Base-by-base conservation (phyloP, 2,329 filamentous ascomycete genomes). In the Fusarium sp. region DNA sequence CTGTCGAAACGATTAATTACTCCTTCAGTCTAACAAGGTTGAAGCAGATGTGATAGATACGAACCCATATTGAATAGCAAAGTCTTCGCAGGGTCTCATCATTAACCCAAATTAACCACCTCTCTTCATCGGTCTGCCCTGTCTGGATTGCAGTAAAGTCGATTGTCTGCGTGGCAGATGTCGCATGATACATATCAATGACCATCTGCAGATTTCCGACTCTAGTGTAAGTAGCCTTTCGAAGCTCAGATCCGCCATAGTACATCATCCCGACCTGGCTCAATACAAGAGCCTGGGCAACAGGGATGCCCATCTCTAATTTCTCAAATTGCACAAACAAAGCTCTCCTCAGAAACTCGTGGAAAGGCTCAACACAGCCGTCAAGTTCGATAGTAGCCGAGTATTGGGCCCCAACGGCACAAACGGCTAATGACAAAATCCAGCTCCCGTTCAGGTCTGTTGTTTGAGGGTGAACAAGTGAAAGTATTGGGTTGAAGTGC, bases 401-500 rank as follows among this genome's bases (percentile, higher is more conserved):
- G 23, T 75, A 75, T 4, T 75, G 74, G 6, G 56, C 65, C 4
- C 73, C 74, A 6, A 73, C 44, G 6, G 70, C 54, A 3, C 63
- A 65, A 4, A 75, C 62, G 0, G 73, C 70, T 1, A 74, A 24
- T 3, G 70, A 53, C 10, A 75, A 48, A 5, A 69, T 32, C 73
- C 71, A 75, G 14, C 57, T 48, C 0, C 67, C 50, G 2, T 71
- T 65, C 0, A 67, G 8, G 4, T 57, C 50, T 1, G 56, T 47
- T 3, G 61, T 14, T 0, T 32, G 58, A 9, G 58, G 43, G 32
- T 78, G 73, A 1, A 77, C 68, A 17, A 79, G 72, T 3, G 77
- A 74, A 7, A 79, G 38, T 7, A 77, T 73, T 1, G 71, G 67
- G 50, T 76, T 69, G 39, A 79, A 77, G 30, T 77, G 64, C 17